Percentiles rank a stretch among this genome's conserved stretches.
These are phyloP conservation scores for Trypanosoma avium DNA, from an alignment of 208 protist species.

Conservation along the genomic window DNA sequence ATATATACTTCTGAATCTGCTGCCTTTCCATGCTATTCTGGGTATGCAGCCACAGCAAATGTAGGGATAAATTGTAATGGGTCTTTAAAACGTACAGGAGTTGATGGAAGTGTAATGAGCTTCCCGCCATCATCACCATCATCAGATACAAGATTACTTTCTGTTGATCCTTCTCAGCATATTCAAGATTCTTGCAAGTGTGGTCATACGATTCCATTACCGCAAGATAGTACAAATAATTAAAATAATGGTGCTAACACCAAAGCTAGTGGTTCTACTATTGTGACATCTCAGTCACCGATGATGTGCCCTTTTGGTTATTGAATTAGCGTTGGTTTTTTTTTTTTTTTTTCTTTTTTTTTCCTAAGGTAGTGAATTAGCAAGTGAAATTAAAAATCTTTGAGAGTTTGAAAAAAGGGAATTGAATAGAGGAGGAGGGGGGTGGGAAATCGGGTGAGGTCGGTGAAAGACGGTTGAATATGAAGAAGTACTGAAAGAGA, in stretches of 20 bases:
- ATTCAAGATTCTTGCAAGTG: neutral
- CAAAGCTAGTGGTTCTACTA: neutral
- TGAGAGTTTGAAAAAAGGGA: neutral
- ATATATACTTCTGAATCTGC: neutral
- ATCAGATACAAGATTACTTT: neutral
- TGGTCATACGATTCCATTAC: neutral
- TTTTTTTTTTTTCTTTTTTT: constrained; percentile 13
- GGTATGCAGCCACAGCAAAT: neutral
- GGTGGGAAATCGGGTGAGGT: no score
- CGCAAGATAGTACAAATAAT: no score
- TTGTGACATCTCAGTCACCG: neutral
- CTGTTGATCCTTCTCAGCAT: neutral
- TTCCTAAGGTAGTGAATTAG: neutral
- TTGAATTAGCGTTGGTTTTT: neutral
- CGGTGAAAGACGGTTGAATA: no score
- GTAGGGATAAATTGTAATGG: neutral
- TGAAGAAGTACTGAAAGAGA: no score
- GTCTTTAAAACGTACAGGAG: neutral
- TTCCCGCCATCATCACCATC: neutral
- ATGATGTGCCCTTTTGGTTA: constrained; percentile 13
- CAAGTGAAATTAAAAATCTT: neutral
- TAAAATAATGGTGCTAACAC: neutral
- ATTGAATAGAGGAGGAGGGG: neutral
- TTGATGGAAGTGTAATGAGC: neutral
- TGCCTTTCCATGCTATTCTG: constrained; percentile 3